Percentiles rank a stretch among this genome's conserved stretches.
These are phyloP conservation scores for Mimosa bimucronata DNA, from an alignment of 306 rosid genomes.

Conservation along the genomic window DNA sequence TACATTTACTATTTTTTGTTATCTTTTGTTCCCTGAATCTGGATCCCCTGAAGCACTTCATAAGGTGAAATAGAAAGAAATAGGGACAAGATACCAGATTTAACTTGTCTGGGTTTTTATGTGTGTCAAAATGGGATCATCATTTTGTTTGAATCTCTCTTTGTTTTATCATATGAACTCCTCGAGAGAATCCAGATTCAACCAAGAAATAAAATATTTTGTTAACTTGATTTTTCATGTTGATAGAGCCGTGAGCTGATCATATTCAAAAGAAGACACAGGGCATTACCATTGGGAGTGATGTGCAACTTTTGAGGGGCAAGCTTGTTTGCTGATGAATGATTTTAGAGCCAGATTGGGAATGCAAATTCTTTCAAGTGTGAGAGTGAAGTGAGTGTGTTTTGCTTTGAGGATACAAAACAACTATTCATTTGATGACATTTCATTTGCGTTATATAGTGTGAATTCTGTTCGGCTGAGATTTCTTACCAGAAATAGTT, in stretches of 20 bases:
- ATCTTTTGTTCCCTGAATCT: neutral
- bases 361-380: conserved; percentile 24
- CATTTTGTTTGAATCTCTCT: neutral
- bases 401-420: neutral
- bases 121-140: neutral
- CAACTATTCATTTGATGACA: neutral
- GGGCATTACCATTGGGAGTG: conserved; percentile 28
- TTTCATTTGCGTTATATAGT: conserved; percentile 27
- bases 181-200: neutral
- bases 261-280: conserved; percentile 24
- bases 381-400: conserved; percentile 6
- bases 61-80: neutral
- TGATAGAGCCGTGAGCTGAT: conserved; percentile 22
- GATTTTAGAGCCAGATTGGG: conserved; percentile 4
- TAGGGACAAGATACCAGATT: neutral
- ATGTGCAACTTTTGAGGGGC: neutral
- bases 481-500: neutral
- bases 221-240: conserved; percentile 17
- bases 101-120: neutral
- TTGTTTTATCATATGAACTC: neutral
- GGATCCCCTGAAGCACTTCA: neutral
- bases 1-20: neutral
- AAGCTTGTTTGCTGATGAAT: neutral
- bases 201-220: neutral
- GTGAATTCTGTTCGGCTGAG: neutral